Evolutionary conservation across 305 asterid species (phyloP), one percentile per base, ranked within the genome.

Genomic region (Plantago coronopus): DNA sequence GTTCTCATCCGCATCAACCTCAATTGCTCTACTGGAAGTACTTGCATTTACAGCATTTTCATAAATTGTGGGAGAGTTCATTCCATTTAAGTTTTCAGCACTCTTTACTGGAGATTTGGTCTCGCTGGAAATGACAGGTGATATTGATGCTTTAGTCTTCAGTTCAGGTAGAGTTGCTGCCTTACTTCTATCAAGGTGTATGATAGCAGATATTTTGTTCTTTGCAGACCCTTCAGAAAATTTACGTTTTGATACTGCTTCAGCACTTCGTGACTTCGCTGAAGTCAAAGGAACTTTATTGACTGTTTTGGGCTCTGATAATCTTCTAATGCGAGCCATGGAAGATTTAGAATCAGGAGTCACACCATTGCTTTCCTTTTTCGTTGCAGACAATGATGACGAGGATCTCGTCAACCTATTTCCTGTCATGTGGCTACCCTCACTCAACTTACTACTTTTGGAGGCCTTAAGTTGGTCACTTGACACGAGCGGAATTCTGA

Each of bases 141-240:
- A 71, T 67, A 69, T 81, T 23, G 81, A 56, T 29, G 84, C 70
- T 78, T 75, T 87, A 73, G 82, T 83, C 80, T 93, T 93, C 77
- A 85, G 81, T 77, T 80, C 96, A 45, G 97, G 96, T 61, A 83
- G 88, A 75, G 89, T 77, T 63, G 84, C 95, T 69, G 85, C 91
- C 73, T 84, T 88, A 69, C 83, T 85, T 77, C 73, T 79, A 78
- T 89, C 94, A 68, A 83, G 95, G 76, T 83, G 79, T 64, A 81
- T 80, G 68, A 86, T 81, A 37, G 90, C 86, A 80, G 99, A 79
- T 66, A 82, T 80, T 77, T 87, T 87, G 78, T 66, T 87, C 77
- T 68, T 87, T 69, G 83, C 95, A 17, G 95, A 81, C 57, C 81
- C 94, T 65, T 73, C 79, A 58, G 81, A 74, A 68, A 69, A 65